Evolutionary conservation across 805 yeast species (phyloP), one percentile per base, ranked within the genome.

Genomic region (Lipomyces chichibuensis): DNA sequence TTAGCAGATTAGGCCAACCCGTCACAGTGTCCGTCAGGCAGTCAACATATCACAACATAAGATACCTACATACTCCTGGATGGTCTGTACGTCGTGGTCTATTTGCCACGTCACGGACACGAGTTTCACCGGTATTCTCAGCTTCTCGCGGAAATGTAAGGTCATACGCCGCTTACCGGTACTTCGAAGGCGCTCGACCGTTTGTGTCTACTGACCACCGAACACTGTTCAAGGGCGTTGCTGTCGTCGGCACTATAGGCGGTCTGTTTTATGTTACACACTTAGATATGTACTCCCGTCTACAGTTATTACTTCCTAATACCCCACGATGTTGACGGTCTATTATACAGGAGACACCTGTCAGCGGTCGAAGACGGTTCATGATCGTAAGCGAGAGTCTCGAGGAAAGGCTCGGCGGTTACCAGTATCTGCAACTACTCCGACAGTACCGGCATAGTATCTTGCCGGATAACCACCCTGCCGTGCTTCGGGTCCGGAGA

Each of bases 401-500:
- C 8, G 73, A 71, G 55, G 43, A 53, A 51, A 35, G 33, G 29
- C n/a, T 71, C 14, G 74, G 71, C n/a, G 58, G 52, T 5, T 39
- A 59, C 23, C 67, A 65, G 6, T 93, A 92, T 76, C 75, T 77
- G 2, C 87, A 88, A 65, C 82, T 91, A 11, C 71, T 90, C 73
- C 57, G 72, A 0, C 86, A 91, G 75, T 89, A 83, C 73, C 75
- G 82, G 6, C 76, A 79, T 9, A 77, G 81, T 35, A 74, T 93
- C 0, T 75, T 92, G 17, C 92, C 97, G 0, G 81, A 79, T 0
- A 75, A 77, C 53, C 88, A 90, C 76, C 94, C 96, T 1, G 75
- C 82, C 1, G 84, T 88, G 8, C 71, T 73, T 13, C 81, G 82
- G 65, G 90, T 93, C 17, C 78, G 82, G n/a, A 75, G 74, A 1